Percentiles rank a stretch among this genome's conserved stretches.
phyloP scores from a whole-genome alignment of 2,329 filamentous ascomycete species.

The Phialocephala subalpina region DNA sequence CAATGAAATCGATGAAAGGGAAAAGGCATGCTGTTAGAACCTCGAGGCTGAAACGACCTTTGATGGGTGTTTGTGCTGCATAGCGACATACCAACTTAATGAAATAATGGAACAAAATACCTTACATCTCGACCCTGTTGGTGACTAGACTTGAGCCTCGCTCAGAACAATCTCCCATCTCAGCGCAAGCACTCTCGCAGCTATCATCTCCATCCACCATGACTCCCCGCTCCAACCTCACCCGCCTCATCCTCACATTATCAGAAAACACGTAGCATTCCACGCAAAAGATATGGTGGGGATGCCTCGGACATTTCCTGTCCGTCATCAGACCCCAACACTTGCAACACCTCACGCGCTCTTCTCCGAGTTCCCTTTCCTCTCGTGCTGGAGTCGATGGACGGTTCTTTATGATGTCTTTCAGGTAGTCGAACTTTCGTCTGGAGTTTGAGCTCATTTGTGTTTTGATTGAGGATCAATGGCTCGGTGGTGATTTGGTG shows the following conservation, averaged over 20 bases:
- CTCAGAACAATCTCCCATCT: neutral
- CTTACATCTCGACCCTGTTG: neutral
- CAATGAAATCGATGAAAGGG: neutral
- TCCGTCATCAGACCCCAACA: neutral
- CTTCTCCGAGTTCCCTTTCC: neutral
- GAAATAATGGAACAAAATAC: neutral
- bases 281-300: neutral
- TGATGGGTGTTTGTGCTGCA: neutral
- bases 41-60: neutral
- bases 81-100: neutral
- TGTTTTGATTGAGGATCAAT: too few relatives aligned
- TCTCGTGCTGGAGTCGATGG: neutral
- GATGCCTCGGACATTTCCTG: neutral
- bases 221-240: neutral
- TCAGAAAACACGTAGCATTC: neutral
- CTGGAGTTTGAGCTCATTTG: too few relatives aligned
- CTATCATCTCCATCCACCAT: neutral
- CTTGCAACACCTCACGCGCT: neutral
- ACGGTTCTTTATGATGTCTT: neutral
- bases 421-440: neutral
- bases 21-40: slow-evolving; percentile 11
- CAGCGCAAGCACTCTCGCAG: neutral
- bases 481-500: too few relatives aligned
- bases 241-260: neutral
- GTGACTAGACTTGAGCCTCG: neutral